Evolutionary conservation across 192 early-diverging fungal genomes (phyloP), one percentile per base, ranked within the genome.

Genomic region (Dissophora ornata): DNA sequence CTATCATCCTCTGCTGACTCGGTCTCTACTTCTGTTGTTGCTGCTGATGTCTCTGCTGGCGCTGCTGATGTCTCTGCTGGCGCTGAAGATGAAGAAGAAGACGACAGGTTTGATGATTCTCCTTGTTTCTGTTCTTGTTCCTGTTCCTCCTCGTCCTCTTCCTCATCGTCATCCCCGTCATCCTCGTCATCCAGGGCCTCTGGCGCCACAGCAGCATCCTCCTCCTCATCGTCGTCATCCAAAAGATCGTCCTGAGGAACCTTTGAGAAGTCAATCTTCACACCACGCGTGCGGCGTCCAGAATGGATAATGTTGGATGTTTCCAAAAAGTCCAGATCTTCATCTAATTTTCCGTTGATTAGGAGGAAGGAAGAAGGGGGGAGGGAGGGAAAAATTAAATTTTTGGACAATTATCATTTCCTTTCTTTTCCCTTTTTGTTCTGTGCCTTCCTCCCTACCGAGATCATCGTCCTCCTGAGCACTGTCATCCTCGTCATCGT

Each of bases 241-340:
- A 69, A 74, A 19, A 80, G 79, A 71, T 79, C 86, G 54, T 87
- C 91, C 41, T 75, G 81, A 50, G 90, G 86, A 71, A 92, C 91
- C 69, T 90, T 81, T 16, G 84, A 84, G 67, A 81, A 93, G 71
- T 93, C 91, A 67, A 93, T 87, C 79, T 86, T 90, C 54, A 84
- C 85, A 15, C 91, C 91, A 40, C 91, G 73, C 18, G 90, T 93
- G 30, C 91, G 81, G 56, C 91, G 83, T 22, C 88, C 85, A 22
- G 75, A 71, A 33, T 67, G 65, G 59, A 93, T 93, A 61, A 93
- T 91, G 67, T 83, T 80, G 24, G 80, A 82, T 30, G 71, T 84
- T 56, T 93, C 89, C 38, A 93, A 69, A 51, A 71, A 81, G 45
- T 83, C 83, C 51, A 88, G 54, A 34, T 91, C 89, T 33, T 85